Percentiles rank a stretch among this genome's conserved stretches.
phyloP scores from a whole-genome alignment of 768 basidiomycete species.

The Suillus alpinus region DNA sequence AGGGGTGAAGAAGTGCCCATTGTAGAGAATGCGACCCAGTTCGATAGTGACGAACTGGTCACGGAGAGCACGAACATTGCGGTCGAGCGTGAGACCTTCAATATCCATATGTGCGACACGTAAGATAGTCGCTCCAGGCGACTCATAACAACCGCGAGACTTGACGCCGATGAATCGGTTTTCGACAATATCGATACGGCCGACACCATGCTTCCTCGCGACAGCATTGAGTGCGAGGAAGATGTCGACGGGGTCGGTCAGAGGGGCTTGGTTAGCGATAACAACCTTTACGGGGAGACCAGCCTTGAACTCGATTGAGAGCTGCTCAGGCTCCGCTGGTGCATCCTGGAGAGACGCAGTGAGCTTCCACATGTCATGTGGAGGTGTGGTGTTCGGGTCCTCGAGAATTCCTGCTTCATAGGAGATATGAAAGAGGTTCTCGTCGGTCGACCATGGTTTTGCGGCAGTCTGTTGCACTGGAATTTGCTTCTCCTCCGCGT shows the following conservation, averaged over 20 bases:
- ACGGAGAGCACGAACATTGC: conserved; percentile 90
- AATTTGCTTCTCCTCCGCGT: conserved; percentile 77
- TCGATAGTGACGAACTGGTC: conserved; percentile 94
- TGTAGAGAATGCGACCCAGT: conserved; percentile 90
- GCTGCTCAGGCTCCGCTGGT: conserved; percentile 71
- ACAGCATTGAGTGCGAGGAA: conserved; percentile 90
- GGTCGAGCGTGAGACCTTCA: conserved; percentile 94
- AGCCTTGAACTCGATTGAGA: conserved; percentile 80
- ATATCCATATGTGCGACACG: conserved; percentile 94
- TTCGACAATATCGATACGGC: conserved; percentile 98
- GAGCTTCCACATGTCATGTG: conserved; percentile 98
- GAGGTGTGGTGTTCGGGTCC: conserved; percentile 92
- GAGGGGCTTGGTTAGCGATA: conserved; percentile 58
- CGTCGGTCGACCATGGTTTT: conserved; percentile 99
- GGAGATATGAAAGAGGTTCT: conserved; percentile 99
- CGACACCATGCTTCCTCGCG: conserved; percentile 92
- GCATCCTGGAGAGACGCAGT: conserved; percentile 82
- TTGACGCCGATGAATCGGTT: conserved; percentile 99
- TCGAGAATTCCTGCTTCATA: conserved; percentile 99
- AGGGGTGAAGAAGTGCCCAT: conserved; percentile 99
- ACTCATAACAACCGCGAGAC: conserved; percentile 98
- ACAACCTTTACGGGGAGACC: conserved; percentile 89
- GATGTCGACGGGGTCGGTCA: conserved; percentile 93
- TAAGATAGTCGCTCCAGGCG: conserved; percentile 93
- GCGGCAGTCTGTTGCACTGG: conserved; percentile 86